Evolutionary conservation across 2,329 filamentous ascomycete genomes (phyloP).

Genomic region (Colletotrichum orbiculare): DNA sequence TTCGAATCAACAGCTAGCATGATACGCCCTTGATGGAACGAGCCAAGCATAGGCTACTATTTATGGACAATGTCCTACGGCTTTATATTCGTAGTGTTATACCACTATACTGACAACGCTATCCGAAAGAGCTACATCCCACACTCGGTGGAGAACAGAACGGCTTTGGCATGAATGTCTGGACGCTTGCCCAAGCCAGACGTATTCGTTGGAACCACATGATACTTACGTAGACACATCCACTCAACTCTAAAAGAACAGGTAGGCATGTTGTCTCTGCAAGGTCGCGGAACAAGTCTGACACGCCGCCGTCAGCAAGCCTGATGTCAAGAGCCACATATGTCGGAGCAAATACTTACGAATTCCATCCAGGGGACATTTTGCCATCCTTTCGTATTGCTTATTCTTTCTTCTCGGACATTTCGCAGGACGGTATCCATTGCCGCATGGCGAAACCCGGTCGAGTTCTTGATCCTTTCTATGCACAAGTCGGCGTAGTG

Average conservation of each 20-base stretch:
- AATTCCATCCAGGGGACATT: conserved; percentile 45
- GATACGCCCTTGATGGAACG: too few species aligned
- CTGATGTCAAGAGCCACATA: not conserved
- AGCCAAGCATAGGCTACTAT: too few species aligned
- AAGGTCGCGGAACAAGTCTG: conserved; percentile 31
- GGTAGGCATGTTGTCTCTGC: conserved; percentile 31
- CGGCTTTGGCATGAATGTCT: too few species aligned
- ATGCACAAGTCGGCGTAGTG: conserved; percentile 42
- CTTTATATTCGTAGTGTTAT: too few species aligned
- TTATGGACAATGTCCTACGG: too few species aligned
- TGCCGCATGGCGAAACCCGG: conserved; percentile 41
- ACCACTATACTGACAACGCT: too few species aligned
- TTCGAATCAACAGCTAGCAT: too few species aligned
- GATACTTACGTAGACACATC: too few species aligned
- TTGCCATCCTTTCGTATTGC: conserved; percentile 33
- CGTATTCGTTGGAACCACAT: too few species aligned
- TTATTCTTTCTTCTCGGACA: conserved; percentile 41
- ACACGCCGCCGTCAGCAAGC: not conserved
- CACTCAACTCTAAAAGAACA: conserved; percentile 23
- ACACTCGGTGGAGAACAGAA: too few species aligned
- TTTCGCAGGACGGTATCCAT: conserved; percentile 42
- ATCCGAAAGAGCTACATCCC: too few species aligned
- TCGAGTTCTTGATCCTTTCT: conserved; percentile 40
- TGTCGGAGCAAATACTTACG: conserved; percentile 32
- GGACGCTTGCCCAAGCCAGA: too few species aligned